These are phyloP conservation scores for Verbena officinalis DNA, from an alignment of 257 asterid species.

Conservation along the genomic window DNA sequence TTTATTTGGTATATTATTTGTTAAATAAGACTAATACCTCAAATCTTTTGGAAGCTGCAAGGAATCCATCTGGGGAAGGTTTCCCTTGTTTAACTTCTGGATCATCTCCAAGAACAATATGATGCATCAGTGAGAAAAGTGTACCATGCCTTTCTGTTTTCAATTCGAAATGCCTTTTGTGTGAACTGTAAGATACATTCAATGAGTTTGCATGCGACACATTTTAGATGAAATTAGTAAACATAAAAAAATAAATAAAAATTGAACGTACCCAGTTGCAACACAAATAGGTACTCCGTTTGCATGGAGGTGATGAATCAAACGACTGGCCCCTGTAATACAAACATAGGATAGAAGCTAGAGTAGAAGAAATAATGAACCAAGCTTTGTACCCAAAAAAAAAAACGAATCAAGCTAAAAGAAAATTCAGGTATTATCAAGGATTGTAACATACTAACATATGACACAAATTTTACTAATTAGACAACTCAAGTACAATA, in stretches of 20 bases:
- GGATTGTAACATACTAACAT: no score
- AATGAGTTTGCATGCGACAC: conserved; percentile 26
- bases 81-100: conserved; percentile 96
- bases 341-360: conserved; percentile 28
- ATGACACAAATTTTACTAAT: no score
- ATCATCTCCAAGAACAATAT: conserved; percentile 89
- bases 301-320: conserved; percentile 80
- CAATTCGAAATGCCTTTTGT: conserved; percentile 83
- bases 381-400: no score
- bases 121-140: conserved; percentile 88
- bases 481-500: no score
- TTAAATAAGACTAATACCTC: conserved; percentile 49
- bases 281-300: conserved; percentile 88
- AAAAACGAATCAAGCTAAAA: not conserved
- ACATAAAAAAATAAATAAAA: conserved; percentile 17
- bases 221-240: conserved; percentile 24
- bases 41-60: conserved; percentile 88
- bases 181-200: conserved; percentile 58
- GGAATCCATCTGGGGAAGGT: conserved; percentile 92
- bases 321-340: conserved; percentile 68
- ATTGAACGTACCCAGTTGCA: conserved; percentile 76
- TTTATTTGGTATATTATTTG: conserved; percentile 1
- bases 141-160: conserved; percentile 84
- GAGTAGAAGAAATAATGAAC: not conserved
- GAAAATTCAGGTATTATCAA: not conserved